Conservation (phyloP, 257 asterid genomes). For the Vinca minor region DNA sequence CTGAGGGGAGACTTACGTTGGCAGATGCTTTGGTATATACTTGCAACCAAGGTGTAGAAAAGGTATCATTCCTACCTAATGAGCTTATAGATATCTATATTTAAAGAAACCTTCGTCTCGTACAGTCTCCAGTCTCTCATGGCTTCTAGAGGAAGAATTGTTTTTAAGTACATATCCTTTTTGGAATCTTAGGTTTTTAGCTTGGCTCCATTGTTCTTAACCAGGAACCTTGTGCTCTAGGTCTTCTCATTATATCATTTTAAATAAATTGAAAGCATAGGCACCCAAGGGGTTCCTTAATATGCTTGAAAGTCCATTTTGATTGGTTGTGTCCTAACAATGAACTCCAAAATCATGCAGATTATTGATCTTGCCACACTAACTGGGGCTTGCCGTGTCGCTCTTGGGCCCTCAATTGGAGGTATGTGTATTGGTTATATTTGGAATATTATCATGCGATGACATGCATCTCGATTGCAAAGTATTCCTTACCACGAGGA, state of each 20-base stretch:
- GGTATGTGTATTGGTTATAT: conserved; percentile 34
- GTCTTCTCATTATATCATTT: background rate
- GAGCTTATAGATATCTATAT: background rate
- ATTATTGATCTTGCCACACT: conserved; percentile 86
- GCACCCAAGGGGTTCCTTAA: background rate
- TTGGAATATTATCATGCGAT: background rate
- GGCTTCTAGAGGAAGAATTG: background rate
- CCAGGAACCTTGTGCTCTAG: background rate
- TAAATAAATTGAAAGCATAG: background rate
- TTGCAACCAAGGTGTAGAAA: conserved; percentile 92
- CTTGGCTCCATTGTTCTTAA: background rate
- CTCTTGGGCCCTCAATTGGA: conserved; percentile 92
- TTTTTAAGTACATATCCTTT: background rate
- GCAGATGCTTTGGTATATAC: conserved; percentile 96
- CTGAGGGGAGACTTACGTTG: conserved; percentile 96
- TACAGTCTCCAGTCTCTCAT: background rate
- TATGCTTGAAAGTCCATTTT: background rate
- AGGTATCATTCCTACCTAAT: conserved; percentile 40
- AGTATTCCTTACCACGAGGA: background rate
- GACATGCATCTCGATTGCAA: no score
- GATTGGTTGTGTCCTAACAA: conserved; percentile 9
- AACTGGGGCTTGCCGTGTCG: conserved; percentile 83
- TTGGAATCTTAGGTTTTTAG: no score
- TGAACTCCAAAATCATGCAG: conserved; percentile 30
- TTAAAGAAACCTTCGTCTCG: no score